Conservation (phyloP, 768 basidiomycete species). For the Collybiopsis confluens region DNA sequence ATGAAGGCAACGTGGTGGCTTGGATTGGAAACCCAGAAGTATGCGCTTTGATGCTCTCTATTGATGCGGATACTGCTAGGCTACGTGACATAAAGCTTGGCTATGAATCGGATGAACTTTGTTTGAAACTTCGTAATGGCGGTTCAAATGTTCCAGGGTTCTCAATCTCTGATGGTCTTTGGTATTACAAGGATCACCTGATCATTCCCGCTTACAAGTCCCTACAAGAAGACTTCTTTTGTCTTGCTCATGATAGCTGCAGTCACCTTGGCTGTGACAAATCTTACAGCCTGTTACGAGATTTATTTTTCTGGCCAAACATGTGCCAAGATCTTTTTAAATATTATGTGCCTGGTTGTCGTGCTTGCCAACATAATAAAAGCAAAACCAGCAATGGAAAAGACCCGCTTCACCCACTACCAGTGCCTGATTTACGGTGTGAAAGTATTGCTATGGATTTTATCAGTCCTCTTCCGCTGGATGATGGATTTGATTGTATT, state of each 20-base stretch:
- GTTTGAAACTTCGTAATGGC: not conserved
- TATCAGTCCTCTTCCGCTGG: constrained; percentile 17
- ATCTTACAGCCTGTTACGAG: constrained; percentile 3
- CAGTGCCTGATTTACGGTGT: not conserved
- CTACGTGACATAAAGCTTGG: too few relatives aligned
- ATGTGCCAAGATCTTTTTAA: constrained; percentile 19
- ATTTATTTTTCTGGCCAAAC: constrained; percentile 14
- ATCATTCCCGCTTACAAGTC: not conserved
- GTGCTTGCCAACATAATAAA: not conserved
- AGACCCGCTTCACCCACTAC: constrained; percentile 3
- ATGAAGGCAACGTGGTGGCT: not conserved
- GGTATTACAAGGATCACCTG: not conserved
- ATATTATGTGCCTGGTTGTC: constrained; percentile 18
- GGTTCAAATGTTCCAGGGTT: not conserved
- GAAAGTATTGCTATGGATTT: constrained; percentile 12
- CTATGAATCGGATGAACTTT: not conserved
- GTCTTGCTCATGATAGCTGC: not conserved
- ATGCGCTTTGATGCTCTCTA: too few relatives aligned
- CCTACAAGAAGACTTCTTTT: not conserved
- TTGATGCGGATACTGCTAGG: too few relatives aligned
- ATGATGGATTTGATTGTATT: constrained; percentile 18
- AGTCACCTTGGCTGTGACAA: constrained; percentile 12
- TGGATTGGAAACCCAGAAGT: not conserved
- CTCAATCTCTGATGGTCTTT: not conserved
- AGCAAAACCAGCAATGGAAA: not conserved